Evolutionary conservation across 129 eudicot species (phyloP).

Genomic region (Glebionis coronaria): DNA sequence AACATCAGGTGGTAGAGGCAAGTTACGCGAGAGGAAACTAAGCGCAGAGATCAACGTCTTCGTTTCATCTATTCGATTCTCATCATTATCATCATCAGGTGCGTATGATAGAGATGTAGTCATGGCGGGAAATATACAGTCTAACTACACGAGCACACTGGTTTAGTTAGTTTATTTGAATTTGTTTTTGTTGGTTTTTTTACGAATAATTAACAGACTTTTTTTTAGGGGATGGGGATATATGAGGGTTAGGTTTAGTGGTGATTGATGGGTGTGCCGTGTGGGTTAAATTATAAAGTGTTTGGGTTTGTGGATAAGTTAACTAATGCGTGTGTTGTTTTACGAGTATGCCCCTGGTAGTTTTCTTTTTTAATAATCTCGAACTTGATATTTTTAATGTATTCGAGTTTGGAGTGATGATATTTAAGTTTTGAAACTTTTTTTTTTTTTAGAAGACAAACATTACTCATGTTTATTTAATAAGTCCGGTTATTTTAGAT

Average conservation of each 20-base stretch:
- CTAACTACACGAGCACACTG: neutral
- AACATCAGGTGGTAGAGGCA: constrained; percentile 76
- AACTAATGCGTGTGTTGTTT: no score
- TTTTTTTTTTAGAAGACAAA: no score
- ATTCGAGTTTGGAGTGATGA: no score
- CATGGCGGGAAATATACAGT: constrained; percentile 70
- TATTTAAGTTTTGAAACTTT: no score
- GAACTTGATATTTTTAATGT: no score
- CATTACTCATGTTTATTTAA: no score
- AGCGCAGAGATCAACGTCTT: constrained; percentile 89
- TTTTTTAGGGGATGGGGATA: neutral
- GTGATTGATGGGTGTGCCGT: no score
- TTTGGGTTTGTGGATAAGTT: no score
- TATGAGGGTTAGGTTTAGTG: neutral
- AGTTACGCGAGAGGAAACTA: constrained; percentile 76
- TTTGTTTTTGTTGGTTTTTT: neutral
- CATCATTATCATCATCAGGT: constrained; percentile 10
- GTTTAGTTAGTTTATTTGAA: neutral
- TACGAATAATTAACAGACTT: neutral
- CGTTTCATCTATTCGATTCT: constrained; percentile 44
- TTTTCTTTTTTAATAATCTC: no score
- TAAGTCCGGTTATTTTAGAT: no score
- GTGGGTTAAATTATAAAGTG: no score
- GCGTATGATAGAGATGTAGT: constrained; percentile 25
- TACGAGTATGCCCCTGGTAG: no score